phyloP scores from a whole-genome alignment of 2,329 filamentous ascomycete genomes.

The Pyrenochaeta sp. region DNA sequence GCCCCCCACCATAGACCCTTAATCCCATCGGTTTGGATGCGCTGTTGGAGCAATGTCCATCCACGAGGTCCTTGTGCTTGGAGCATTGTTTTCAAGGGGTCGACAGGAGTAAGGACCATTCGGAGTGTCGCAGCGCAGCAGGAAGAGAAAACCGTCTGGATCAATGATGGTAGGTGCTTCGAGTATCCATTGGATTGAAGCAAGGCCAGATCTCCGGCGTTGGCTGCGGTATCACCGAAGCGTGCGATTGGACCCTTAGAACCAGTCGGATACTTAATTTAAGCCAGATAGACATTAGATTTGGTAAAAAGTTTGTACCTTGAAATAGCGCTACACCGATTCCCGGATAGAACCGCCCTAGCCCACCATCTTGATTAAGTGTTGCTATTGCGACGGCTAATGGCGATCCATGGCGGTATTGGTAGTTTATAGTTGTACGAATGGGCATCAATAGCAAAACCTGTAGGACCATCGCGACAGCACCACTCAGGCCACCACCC shows the following conservation, averaged over 20 bases:
- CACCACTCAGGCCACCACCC: constrained; percentile 39
- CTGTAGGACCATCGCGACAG: constrained; percentile 41
- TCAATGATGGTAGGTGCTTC: constrained; percentile 31
- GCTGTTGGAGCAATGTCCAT: constrained; percentile 29
- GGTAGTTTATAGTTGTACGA: constrained; percentile 43
- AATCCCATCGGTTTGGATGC: constrained; percentile 34
- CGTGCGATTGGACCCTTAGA: constrained; percentile 32
- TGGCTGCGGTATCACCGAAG: constrained; percentile 41
- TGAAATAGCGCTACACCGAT: constrained; percentile 36
- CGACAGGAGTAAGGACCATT: constrained; percentile 39
- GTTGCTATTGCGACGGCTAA: constrained; percentile 34
- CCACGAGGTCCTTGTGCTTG: constrained; percentile 37
- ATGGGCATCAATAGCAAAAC: constrained; percentile 41
- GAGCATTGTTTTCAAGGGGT: constrained; percentile 39
- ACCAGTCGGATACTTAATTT: background rate
- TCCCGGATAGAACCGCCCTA: constrained; percentile 37
- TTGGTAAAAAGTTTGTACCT: constrained; percentile 11
- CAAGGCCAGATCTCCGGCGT: constrained; percentile 39
- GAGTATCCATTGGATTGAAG: constrained; percentile 37
- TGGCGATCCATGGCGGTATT: constrained; percentile 39
- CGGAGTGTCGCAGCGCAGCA: constrained; percentile 35
- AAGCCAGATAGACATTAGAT: background rate
- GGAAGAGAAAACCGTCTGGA: constrained; percentile 40
- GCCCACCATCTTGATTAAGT: constrained; percentile 34
- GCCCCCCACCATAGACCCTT: constrained; percentile 42